Base-by-base conservation (phyloP, 805 yeast genomes). In the Pichia cephalocereana region DNA sequence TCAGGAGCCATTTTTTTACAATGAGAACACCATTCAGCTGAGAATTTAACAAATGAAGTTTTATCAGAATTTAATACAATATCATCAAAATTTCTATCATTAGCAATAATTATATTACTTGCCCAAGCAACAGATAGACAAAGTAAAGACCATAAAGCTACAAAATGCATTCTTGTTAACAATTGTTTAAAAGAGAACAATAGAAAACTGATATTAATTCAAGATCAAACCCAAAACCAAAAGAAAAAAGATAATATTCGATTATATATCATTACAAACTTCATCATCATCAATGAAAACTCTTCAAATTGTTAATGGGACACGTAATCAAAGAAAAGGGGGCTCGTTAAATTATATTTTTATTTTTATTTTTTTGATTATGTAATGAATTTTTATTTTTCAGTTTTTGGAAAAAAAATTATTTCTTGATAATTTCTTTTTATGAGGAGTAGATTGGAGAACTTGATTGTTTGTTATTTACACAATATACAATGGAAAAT, bases 1-100 rank as follows among this genome's bases (percentile, higher is more conserved):
- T 70, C 67, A 7, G 87, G 87, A 60, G 69, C 70, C 57, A 82
- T 59, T 37, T 67, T 69, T 59, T 76, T 76, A 60, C 89, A 82
- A 61, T 82, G 87, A 37, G 79, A 67, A 62, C 89, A 82, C 89
- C 89, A 82, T 46, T 77, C 79, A 10, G 89, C 86, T 56, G 75
- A 81, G 54, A 80, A 82, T 68, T 87, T 85, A 53, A 87, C 86
- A 52, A 88, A 73, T 10, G 90, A 76, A 57, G 81, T 83, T 71
- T 83, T 84, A 34, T 76, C 80, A 7, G 83, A 75, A 42, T 79
- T 75, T 46, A 74, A 65, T 17, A 80, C 83, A 40, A 77, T 63
- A 17, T 72, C 75, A 46, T 78, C 76, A 59, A 82, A 82, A 52
- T 69, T 76, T 36, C 66, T 61, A 52, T 75, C 79, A 50, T 70